phyloP scores from a whole-genome alignment of 2,329 filamentous ascomycete species.

The Sordariomycetes sp. region DNA sequence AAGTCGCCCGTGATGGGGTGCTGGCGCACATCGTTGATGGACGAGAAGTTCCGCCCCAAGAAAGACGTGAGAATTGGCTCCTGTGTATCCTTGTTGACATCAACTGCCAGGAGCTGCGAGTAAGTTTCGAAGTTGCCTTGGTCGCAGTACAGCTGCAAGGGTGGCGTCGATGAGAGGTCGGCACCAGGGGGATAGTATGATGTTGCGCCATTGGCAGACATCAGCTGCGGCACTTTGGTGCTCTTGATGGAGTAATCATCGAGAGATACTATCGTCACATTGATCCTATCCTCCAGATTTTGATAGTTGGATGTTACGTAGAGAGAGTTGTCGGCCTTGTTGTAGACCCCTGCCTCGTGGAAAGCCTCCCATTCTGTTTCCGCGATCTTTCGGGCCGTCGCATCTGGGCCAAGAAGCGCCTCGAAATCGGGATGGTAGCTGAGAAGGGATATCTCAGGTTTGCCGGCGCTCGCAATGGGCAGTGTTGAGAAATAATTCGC shows the following conservation, averaged over 20 bases:
- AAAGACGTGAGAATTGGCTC: too few species aligned
- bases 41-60: conserved; percentile 51
- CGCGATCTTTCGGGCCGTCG: conserved; percentile 6
- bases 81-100: conserved; percentile 6
- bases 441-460: conserved; percentile 7
- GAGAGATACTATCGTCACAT: conserved; percentile 8
- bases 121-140: conserved; percentile 6
- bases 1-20: conserved; percentile 45
- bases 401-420: conserved; percentile 6
- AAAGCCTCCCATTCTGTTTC: conserved; percentile 8
- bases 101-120: conserved; percentile 7
- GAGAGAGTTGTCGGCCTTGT: conserved; percentile 8
- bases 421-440: conserved; percentile 6
- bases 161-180: conserved; percentile 5
- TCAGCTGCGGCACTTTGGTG: conserved; percentile 6
- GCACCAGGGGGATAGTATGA: conserved; percentile 8
- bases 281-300: conserved; percentile 5
- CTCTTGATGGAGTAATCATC: conserved; percentile 7
- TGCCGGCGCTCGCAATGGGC: conserved; percentile 5
- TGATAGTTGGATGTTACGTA: conserved; percentile 9
- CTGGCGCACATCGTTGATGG: conserved; percentile 47
- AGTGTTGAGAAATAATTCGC: conserved; percentile 8
- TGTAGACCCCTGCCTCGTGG: conserved; percentile 10
- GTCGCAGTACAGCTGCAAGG: conserved; percentile 9
- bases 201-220: background rate